phyloP scores from a whole-genome alignment of 345 rosid species.

The Triadica sebifera region DNA sequence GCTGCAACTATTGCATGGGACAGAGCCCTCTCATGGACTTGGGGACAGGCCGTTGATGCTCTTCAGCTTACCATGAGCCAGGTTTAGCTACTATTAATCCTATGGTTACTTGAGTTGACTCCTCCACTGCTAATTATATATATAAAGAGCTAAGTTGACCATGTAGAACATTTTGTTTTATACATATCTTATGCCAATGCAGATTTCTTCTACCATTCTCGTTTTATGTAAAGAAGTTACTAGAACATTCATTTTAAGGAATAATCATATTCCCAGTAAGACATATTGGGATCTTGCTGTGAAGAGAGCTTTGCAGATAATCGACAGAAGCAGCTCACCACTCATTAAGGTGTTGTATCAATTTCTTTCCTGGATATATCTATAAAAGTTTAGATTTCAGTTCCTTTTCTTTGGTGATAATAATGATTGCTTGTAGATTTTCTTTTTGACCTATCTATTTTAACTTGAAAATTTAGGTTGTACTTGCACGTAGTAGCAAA shows the following conservation, averaged over 20 bases:
- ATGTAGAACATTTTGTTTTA: not conserved
- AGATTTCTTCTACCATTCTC: conserved; percentile 56
- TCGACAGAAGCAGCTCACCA: conserved; percentile 46
- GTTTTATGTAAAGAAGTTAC: conserved; percentile 43
- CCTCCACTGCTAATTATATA: not conserved
- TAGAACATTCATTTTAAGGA: conserved; percentile 52
- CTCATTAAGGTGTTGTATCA: conserved; percentile 52
- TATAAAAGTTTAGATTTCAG: not conserved
- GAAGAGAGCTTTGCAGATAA: conserved; percentile 59
- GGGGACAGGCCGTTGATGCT: conserved; percentile 49
- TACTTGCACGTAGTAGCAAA: conserved; percentile 81
- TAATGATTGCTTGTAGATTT: not conserved
- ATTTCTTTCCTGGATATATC: not conserved
- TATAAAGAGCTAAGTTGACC: not conserved
- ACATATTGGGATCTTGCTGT: conserved; percentile 60
- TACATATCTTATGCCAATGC: conserved; percentile 9
- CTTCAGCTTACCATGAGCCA: conserved; percentile 48
- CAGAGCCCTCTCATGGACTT: conserved; percentile 54
- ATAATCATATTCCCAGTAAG: conserved; percentile 57
- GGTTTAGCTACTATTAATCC: conserved; percentile 32
- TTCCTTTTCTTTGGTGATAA: not conserved
- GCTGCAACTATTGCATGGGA: conserved; percentile 85
- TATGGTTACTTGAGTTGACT: too few relatives aligned
- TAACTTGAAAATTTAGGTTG: conserved; percentile 53
- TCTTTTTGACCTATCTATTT: conserved; percentile 1